These are phyloP conservation scores for Phytophthora melonis DNA, from an alignment of 352 stramenopile genomes.

Conservation along the genomic window DNA sequence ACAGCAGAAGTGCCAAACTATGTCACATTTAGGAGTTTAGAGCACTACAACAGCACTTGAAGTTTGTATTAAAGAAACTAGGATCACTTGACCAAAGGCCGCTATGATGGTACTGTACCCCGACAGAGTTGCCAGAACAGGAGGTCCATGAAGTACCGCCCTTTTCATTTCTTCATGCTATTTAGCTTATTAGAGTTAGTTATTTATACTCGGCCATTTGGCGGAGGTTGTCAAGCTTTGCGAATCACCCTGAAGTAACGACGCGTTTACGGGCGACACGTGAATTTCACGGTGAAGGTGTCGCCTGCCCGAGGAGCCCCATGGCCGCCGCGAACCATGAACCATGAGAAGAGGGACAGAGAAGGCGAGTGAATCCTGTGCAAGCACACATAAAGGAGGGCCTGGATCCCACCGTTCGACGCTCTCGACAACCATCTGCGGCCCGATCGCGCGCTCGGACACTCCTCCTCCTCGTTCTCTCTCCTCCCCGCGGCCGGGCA, in stretches of 20 bases:
- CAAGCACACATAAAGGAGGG: constrained; percentile 5
- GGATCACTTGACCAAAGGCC: too few species aligned
- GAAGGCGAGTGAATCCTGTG: constrained; percentile 15
- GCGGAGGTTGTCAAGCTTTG: not conserved
- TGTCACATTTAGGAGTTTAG: too few species aligned
- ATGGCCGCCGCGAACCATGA: not conserved
- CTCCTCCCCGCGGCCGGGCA: not conserved
- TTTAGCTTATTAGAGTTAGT: not conserved
- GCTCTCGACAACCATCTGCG: constrained; percentile 2
- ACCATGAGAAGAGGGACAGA: not conserved
- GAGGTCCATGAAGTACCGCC: too few species aligned
- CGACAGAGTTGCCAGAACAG: too few species aligned
- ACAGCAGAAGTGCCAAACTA: too few species aligned
- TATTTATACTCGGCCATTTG: constrained; percentile 5
- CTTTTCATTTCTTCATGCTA: not conserved
- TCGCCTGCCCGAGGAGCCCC: not conserved
- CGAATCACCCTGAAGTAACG: not conserved
- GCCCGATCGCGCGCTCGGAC: not conserved
- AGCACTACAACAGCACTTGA: too few species aligned
- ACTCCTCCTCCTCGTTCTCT: not conserved
- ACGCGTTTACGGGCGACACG: not conserved
- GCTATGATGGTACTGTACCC: too few species aligned
- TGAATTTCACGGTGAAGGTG: not conserved
- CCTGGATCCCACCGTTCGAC: constrained; percentile 1
- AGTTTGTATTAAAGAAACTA: too few species aligned